These are phyloP conservation scores for Fonsecaea pedrosoi DNA, from an alignment of 2,329 filamentous ascomycete species.

Conservation along the genomic window DNA sequence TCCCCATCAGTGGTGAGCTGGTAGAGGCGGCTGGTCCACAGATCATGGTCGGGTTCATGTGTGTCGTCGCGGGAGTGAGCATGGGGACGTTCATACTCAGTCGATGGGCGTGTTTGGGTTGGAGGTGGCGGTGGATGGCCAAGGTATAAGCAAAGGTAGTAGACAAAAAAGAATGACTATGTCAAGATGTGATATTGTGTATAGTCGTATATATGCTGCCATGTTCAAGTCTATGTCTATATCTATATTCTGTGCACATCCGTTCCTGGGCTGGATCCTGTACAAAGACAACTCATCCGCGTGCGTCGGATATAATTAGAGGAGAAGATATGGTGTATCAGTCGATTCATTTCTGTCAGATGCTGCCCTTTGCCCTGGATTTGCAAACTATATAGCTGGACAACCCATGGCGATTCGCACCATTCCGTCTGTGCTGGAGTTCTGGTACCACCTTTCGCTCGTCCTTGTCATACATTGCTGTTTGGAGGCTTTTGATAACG, in stretches of 20 bases:
- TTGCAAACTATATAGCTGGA: not conserved
- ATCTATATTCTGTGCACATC: not conserved
- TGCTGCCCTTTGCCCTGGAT: not conserved
- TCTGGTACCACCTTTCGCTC: not conserved
- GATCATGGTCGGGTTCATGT: conserved; percentile 56
- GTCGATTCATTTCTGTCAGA: not conserved
- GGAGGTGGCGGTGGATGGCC: conserved; percentile 49
- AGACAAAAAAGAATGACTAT: not conserved
- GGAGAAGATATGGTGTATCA: not conserved
- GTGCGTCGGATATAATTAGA: not conserved
- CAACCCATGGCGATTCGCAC: not conserved
- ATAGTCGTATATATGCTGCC: not conserved
- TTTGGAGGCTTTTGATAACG: conserved; percentile 8
- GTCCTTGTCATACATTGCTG: not conserved
- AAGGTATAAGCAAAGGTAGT: conserved; percentile 42
- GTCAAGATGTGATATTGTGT: not conserved
- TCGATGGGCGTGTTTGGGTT: conserved; percentile 48
- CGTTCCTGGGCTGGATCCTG: not conserved
- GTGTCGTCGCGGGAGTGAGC: conserved; percentile 50
- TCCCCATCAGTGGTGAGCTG: conserved; percentile 56
- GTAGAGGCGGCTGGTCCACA: conserved; percentile 55
- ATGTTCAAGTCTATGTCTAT: not conserved
- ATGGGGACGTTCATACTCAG: conserved; percentile 42
- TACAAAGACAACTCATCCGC: not conserved
- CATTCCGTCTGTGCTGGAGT: not conserved